A percentile compares a stretch with the other conserved stretches of the same genome.
These are phyloP conservation scores for Coemansia interrupta DNA, from an alignment of 192 early-diverging fungal genomes.

Conservation along the genomic window DNA sequence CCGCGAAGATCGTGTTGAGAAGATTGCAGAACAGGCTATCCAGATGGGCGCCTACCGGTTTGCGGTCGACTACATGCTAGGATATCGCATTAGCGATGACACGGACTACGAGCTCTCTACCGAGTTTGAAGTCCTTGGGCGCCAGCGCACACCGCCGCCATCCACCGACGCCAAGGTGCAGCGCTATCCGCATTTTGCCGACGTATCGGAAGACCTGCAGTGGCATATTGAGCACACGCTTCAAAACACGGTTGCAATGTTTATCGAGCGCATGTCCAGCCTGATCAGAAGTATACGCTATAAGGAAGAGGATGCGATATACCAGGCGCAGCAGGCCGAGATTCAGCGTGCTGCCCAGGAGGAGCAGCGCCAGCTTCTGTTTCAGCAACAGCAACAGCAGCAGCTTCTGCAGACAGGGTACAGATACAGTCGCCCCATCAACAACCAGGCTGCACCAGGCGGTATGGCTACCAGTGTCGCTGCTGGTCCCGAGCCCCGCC, in stretches of 20 bases:
- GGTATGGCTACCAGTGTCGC: slow-evolving; percentile 12
- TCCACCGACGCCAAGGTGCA: neutral
- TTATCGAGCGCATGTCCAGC: slow-evolving; percentile 59
- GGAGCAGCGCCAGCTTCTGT: slow-evolving; percentile 28
- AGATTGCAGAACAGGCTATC: slow-evolving; percentile 56
- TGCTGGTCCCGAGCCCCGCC: slow-evolving; percentile 32
- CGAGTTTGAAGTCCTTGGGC: slow-evolving; percentile 40
- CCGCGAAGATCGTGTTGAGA: slow-evolving; percentile 49
- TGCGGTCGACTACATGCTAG: slow-evolving; percentile 62
- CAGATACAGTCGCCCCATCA: slow-evolving; percentile 31
- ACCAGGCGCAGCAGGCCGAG: slow-evolving; percentile 41
- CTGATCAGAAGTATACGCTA: slow-evolving; percentile 62
- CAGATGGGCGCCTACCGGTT: slow-evolving; percentile 60
- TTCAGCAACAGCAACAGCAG: slow-evolving; percentile 36
- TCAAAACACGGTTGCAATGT: slow-evolving; percentile 51
- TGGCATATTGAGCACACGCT: slow-evolving; percentile 55
- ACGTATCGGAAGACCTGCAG: slow-evolving; percentile 46
- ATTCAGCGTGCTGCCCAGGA: slow-evolving; percentile 29
- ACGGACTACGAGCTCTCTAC: slow-evolving; percentile 43
- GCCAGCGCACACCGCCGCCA: slow-evolving; percentile 19
- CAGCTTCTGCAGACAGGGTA: slow-evolving; percentile 28
- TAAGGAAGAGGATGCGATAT: slow-evolving; percentile 67
- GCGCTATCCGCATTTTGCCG: slow-evolving; percentile 42
- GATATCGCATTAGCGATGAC: slow-evolving; percentile 46
- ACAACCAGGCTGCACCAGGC: slow-evolving; percentile 8